Percentiles rank a stretch among this genome's conserved stretches.
These are phyloP conservation scores for Coleophoma eucalyptorum DNA, from an alignment of 2,329 filamentous ascomycete species.

Conservation along the genomic window DNA sequence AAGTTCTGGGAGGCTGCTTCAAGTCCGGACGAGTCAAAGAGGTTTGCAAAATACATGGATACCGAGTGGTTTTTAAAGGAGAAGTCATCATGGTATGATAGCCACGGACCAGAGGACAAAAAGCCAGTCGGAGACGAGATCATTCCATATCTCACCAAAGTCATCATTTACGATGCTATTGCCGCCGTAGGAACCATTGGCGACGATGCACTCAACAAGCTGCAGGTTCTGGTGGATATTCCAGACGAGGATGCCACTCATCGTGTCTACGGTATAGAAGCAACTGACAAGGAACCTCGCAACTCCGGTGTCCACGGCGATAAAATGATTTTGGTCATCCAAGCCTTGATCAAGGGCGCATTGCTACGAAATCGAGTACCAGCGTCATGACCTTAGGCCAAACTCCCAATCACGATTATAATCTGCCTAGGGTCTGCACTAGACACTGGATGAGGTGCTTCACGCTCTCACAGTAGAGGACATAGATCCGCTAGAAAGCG, in stretches of 20 bases:
- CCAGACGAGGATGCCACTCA: background rate
- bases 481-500: too few relatives aligned
- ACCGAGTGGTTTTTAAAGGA: slow-evolving; percentile 18
- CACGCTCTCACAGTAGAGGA: too few relatives aligned
- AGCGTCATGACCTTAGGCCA: too few relatives aligned
- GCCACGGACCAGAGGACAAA: slow-evolving; percentile 6
- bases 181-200: slow-evolving; percentile 21
- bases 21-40: slow-evolving; percentile 2
- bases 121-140: slow-evolving; percentile 14
- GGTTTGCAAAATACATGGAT: slow-evolving; percentile 16
- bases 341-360: background rate
- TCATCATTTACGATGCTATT: slow-evolving; percentile 23
- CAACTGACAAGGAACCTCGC: background rate
- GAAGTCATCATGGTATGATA: slow-evolving; percentile 14
- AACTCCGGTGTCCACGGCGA: background rate
- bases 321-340: background rate
- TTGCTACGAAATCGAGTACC: background rate
- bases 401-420: too few relatives aligned
- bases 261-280: background rate
- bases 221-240: slow-evolving; percentile 5
- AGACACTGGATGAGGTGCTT: too few relatives aligned
- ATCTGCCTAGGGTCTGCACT: too few relatives aligned
- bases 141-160: slow-evolving; percentile 18
- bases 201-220: slow-evolving; percentile 15
- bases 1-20: slow-evolving; percentile 17